Percentiles rank a stretch among this genome's conserved stretches.
Conservation (phyloP, 1,284 basidiomycete genomes). For the Sanghuangporus sanghuang region DNA sequence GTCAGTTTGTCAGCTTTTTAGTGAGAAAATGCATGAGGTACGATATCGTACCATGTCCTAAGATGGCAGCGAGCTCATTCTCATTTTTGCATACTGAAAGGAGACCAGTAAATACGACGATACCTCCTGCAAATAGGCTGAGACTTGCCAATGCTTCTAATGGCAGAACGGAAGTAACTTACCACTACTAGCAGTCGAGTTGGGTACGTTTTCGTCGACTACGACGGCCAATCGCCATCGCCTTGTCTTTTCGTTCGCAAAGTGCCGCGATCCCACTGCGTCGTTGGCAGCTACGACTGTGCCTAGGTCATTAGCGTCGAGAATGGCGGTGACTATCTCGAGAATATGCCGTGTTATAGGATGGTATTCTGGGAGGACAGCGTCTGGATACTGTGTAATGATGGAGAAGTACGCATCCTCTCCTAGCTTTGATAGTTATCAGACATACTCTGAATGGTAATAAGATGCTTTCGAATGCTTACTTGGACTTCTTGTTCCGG, state of each 20-base stretch:
- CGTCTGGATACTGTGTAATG: conserved; percentile 40
- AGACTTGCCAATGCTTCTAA: neutral
- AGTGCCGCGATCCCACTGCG: conserved; percentile 19
- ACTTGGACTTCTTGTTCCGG: conserved; percentile 1
- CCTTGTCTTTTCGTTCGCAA: neutral
- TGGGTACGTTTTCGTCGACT: conserved; percentile 66
- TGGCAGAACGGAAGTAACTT: conserved; percentile 18
- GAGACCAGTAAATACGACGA: conserved; percentile 90
- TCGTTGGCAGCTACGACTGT: conserved; percentile 30
- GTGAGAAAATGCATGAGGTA: neutral
- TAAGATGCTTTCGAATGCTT: neutral
- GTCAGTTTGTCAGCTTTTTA: neutral
- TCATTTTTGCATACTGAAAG: conserved; percentile 77
- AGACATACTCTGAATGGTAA: neutral
- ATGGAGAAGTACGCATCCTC: neutral
- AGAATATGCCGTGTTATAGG: conserved; percentile 65
- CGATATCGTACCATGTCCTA: conserved; percentile 68
- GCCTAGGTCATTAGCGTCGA: conserved; percentile 71
- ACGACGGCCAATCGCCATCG: conserved; percentile 78
- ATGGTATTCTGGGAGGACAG: conserved; percentile 66
- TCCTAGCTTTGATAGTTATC: neutral
- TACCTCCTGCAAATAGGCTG: conserved; percentile 41
- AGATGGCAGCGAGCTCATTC: conserved; percentile 79
- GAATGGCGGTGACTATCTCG: conserved; percentile 64
- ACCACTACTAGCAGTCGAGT: conserved; percentile 81